Base-by-base conservation (phyloP, 495 filamentous ascomycete species). In the Penicillium nucicola region DNA sequence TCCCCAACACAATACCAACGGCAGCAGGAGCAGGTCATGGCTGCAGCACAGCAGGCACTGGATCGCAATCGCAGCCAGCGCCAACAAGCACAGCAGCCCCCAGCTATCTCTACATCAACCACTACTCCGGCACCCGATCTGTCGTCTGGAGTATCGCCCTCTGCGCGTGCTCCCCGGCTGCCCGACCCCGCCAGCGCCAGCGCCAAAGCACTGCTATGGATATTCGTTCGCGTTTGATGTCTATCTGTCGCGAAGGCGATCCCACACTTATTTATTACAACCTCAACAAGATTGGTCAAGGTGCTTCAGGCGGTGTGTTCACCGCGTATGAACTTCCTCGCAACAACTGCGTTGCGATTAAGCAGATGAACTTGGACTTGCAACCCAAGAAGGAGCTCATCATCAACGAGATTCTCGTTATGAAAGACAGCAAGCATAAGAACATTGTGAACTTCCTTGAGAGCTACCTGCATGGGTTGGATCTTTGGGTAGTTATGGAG, bases 391-490 rank as follows among this genome's bases (percentile, higher is more conserved):
- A 98, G 68, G 93, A 98, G 61, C 76, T 97, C 7, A 98, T 98
- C 56, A 96, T 98, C 71, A 97, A 98, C 65, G 93, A 98, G 63
- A 98, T 98, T 52, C 69, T 98, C 30, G 93, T 98, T 23, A 98
- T 98, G 93, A 96, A 96, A 73, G 93, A 97, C 61, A 96, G 90
- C 74, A 92, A 89, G 44, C 93, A 98, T 67, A 91, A 88, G 67
- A 98, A 98, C 63, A 96, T 98, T 65, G 93, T 98, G 67, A 98
- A 98, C 65, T 98, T 97, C 70, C 88, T 97, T 72, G 93, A 97
- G 74, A 96, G 91, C 65, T 97, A 88, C 66, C 76, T 98, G 17
- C 86, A 91, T 32, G 79, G 81, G 4, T 84, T 92, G 15, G 93
- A 98, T 65, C 70, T 98, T 34, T 98, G 93, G 93, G 93, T 98